These are phyloP conservation scores for Xylariales sp. DNA, from an alignment of 2,329 filamentous ascomycete species.

Conservation along the genomic window DNA sequence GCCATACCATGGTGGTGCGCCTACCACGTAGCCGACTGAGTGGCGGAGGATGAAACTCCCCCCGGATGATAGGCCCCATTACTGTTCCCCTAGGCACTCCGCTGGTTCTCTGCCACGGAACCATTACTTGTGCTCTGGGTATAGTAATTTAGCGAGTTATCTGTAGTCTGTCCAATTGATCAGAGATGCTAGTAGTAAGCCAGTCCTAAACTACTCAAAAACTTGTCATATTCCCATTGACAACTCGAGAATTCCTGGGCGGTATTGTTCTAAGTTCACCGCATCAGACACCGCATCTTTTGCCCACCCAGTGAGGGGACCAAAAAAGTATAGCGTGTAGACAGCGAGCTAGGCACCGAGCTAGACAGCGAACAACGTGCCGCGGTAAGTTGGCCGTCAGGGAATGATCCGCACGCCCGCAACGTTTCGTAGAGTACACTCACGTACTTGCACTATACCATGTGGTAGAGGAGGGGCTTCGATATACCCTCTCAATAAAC, in stretches of 20 bases:
- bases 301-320: conserved; percentile 23
- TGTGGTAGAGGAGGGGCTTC: conserved; percentile 24
- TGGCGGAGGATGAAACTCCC: conserved; percentile 25
- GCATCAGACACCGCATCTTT: conserved; percentile 14
- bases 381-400: conserved; percentile 7
- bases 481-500: conserved; percentile 23
- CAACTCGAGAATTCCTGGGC: background rate
- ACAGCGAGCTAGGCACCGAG: conserved; percentile 9
- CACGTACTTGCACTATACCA: background rate
- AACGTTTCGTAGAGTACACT: conserved; percentile 37
- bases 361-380: conserved; percentile 31
- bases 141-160: conserved; percentile 26
- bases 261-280: conserved; percentile 21
- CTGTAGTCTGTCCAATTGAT: conserved; percentile 5
- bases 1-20: conserved; percentile 8
- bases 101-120: conserved; percentile 31
- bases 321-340: conserved; percentile 15
- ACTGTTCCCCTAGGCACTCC: conserved; percentile 24
- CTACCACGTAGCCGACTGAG: conserved; percentile 29
- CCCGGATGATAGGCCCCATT: conserved; percentile 23
- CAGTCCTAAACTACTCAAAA: conserved; percentile 2
- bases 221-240: conserved; percentile 25
- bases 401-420: conserved; percentile 40
- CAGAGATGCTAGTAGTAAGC: conserved; percentile 15
- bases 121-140: background rate